Evolutionary conservation across 73 alveolate species (phyloP).

Genomic region (Stentor coeruleus): DNA sequence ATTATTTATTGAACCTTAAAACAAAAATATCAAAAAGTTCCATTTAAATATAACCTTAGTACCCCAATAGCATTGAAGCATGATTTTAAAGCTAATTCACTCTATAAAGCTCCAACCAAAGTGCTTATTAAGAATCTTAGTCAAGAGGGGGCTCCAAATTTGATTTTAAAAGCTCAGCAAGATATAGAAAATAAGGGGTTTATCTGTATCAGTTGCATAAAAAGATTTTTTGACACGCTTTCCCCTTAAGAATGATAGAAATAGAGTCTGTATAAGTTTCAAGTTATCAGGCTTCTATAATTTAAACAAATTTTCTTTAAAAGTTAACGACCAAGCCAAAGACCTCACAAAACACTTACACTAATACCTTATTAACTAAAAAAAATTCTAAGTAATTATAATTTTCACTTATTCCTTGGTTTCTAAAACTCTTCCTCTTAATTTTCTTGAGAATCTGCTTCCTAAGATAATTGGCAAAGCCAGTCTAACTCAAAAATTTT

Average conservation of each 20-base stretch:
- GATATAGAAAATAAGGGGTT: not conserved
- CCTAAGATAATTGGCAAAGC: too few species aligned
- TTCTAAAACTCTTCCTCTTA: too few species aligned
- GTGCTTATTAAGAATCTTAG: not conserved
- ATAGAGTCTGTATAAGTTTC: not conserved
- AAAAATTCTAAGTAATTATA: too few species aligned
- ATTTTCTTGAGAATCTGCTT: too few species aligned
- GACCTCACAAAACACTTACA: not conserved
- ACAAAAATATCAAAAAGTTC: not conserved
- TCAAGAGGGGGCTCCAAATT: not conserved
- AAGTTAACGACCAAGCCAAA: not conserved
- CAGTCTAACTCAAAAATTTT: too few species aligned
- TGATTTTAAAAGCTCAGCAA: not conserved
- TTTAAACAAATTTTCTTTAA: not conserved
- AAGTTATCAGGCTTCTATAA: constrained; percentile 2
- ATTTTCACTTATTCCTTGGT: too few species aligned
- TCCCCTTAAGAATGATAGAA: not conserved
- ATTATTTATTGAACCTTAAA: not conserved
- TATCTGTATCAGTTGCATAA: not conserved
- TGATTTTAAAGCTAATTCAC: not conserved
- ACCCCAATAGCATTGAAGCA: not conserved
- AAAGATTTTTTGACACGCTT: not conserved
- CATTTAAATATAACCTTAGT: not conserved
- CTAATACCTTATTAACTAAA: not conserved
- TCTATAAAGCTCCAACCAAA: not conserved